Conservation (phyloP, 495 filamentous ascomycete species). For the Rostrohypoxylon terebratum region DNA sequence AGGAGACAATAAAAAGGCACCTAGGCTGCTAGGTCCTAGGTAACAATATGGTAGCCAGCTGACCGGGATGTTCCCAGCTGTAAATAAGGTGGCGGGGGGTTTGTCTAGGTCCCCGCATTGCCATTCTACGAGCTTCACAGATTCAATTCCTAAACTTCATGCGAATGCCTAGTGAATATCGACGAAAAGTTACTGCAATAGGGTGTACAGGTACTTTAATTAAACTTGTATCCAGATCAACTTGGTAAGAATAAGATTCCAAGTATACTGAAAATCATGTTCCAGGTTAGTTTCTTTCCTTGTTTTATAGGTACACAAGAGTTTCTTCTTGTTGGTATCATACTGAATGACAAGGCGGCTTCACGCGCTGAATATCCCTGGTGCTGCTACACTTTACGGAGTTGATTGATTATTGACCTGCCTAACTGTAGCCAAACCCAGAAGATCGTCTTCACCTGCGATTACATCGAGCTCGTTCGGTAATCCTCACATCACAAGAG, state of each 20-base stretch:
- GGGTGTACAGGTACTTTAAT: neutral
- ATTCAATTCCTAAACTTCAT: neutral
- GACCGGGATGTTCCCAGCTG: slow-evolving; percentile 15
- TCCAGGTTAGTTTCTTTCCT: slow-evolving; percentile 37
- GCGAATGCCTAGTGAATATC: neutral
- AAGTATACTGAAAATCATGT: slow-evolving; percentile 28
- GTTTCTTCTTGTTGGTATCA: slow-evolving; percentile 4
- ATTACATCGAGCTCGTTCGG: slow-evolving; percentile 84
- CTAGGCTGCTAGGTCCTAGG: neutral
- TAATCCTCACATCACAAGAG: slow-evolving; percentile 83
- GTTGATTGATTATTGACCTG: slow-evolving; percentile 9
- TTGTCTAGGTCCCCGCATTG: neutral
- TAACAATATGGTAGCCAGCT: slow-evolving; percentile 6
- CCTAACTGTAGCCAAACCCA: slow-evolving; percentile 57
- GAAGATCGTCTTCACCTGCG: slow-evolving; percentile 71
- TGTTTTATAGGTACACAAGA: neutral
- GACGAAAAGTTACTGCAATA: neutral
- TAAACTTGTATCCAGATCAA: neutral
- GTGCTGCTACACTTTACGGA: neutral
- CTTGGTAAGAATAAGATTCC: neutral
- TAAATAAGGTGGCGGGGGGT: slow-evolving; percentile 6
- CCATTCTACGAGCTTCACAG: neutral
- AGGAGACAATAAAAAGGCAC: neutral
- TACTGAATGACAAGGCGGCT: neutral
- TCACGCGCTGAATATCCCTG: neutral